Conservation (phyloP, 2,329 filamentous ascomycete species). For the Penicillium fuscoglaucum region DNA sequence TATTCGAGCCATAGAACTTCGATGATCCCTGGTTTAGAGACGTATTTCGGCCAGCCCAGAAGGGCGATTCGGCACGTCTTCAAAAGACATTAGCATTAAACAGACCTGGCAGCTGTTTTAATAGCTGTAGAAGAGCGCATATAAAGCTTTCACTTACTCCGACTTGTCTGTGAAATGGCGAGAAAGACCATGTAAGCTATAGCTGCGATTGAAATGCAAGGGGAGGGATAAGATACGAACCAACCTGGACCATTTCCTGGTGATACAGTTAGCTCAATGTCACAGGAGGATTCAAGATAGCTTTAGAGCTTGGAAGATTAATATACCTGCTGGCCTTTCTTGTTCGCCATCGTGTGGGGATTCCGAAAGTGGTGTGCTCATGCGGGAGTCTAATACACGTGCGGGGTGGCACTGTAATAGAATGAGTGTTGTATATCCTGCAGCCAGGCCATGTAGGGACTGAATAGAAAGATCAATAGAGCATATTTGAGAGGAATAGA, state of each 20-base stretch:
- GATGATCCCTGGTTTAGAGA: conserved; percentile 56
- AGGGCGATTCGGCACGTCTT: conserved; percentile 78
- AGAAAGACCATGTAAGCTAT: conserved; percentile 20
- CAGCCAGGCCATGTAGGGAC: conserved; percentile 17
- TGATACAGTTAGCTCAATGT: conserved; percentile 15
- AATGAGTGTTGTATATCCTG: conserved; percentile 13
- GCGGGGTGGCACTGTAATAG: conserved; percentile 23
- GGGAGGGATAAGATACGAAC: conserved; percentile 60
- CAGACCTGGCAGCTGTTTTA: neutral
- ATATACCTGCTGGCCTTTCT: conserved; percentile 70
- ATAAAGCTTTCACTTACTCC: conserved; percentile 20
- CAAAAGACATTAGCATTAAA: conserved; percentile 19
- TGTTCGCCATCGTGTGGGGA: conserved; percentile 37
- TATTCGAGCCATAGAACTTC: conserved; percentile 62
- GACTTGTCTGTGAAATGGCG: conserved; percentile 20
- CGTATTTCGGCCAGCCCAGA: conserved; percentile 69
- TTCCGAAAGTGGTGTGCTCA: conserved; percentile 18
- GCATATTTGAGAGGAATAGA: neutral
- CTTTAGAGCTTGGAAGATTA: neutral
- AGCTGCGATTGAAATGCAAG: conserved; percentile 33
- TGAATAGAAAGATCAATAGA: conserved; percentile 1
- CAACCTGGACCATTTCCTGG: conserved; percentile 99
- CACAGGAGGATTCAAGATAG: neutral
- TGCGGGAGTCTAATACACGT: conserved; percentile 18
- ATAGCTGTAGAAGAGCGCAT: conserved; percentile 1